These are phyloP conservation scores for Saccharomycodes ludwigii DNA, from an alignment of 805 yeast genomes.

Conservation along the genomic window DNA sequence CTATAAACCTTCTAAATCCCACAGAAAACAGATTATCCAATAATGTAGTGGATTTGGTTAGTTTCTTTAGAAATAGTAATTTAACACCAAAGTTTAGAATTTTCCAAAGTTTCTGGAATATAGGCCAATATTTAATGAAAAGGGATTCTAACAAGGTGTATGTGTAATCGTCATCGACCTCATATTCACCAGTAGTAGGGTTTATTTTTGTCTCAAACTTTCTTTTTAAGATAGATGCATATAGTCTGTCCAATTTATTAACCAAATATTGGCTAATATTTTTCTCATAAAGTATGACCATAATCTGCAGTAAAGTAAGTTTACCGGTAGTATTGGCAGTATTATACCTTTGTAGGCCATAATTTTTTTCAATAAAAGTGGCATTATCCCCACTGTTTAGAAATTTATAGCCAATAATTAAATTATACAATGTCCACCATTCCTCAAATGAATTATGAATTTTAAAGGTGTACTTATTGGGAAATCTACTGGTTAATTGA, in stretches of 20 bases:
- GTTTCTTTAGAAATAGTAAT: no score
- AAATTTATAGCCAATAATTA: conserved; percentile 63
- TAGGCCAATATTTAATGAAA: neutral
- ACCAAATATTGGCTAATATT: conserved; percentile 11
- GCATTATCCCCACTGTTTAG: conserved; percentile 66
- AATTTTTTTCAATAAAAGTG: conserved; percentile 82
- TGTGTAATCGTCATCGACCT: conserved; percentile 7
- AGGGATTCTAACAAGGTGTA: no score
- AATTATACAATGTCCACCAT: conserved; percentile 40
- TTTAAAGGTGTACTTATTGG: conserved; percentile 48
- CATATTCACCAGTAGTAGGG: conserved; percentile 32
- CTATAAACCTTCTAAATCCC: no score
- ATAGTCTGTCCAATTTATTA: conserved; percentile 6
- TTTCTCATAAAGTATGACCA: no score
- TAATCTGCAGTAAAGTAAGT: no score
- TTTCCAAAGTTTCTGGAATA: conserved; percentile 2
- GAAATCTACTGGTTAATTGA: conserved; percentile 69
- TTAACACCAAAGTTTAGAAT: no score
- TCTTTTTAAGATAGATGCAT: conserved; percentile 3
- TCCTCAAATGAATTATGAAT: conserved; percentile 66
- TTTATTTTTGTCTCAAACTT: conserved; percentile 16
- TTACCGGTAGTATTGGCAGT: conserved; percentile 15
- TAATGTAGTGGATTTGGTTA: no score
- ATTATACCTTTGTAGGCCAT: conserved; percentile 62
- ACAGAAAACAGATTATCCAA: no score